These are phyloP conservation scores for Trichoderma gracile DNA, from an alignment of 2,329 filamentous ascomycete genomes.

Conservation along the genomic window DNA sequence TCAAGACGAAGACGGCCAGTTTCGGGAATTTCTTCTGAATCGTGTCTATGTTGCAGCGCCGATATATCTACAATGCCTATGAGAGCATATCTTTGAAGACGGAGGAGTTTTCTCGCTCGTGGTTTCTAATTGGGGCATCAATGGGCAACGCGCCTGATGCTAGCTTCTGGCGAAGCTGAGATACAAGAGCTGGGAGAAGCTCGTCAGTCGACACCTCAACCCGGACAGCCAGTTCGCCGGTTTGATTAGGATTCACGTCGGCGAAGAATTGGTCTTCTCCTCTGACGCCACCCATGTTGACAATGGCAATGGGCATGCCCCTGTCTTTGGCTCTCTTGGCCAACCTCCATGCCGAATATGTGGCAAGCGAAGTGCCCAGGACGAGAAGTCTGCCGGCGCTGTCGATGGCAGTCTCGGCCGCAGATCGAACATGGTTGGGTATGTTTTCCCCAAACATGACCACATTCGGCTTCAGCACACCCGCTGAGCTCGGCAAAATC, in stretches of 20 bases:
- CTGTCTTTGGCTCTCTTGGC: slow-evolving; percentile 80
- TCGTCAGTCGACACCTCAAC: slow-evolving; percentile 59
- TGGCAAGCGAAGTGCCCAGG: slow-evolving; percentile 86
- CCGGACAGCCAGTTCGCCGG: slow-evolving; percentile 55
- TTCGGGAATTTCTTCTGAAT: slow-evolving; percentile 55
- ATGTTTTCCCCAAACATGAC: slow-evolving; percentile 98
- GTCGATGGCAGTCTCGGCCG: slow-evolving; percentile 79
- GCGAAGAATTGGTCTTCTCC: slow-evolving; percentile 74
- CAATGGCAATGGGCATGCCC: slow-evolving; percentile 80
- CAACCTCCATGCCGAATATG: slow-evolving; percentile 91
- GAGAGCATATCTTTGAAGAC: slow-evolving; percentile 64
- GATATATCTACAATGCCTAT: slow-evolving; percentile 39
- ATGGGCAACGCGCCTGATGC: neutral
- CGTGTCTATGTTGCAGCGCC: slow-evolving; percentile 10
- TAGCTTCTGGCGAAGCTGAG: slow-evolving; percentile 46
- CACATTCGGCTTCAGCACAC: slow-evolving; percentile 88
- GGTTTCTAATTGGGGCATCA: neutral
- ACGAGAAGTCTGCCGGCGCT: slow-evolving; percentile 73
- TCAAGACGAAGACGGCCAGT: slow-evolving; percentile 35
- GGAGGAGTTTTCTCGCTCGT: slow-evolving; percentile 30
- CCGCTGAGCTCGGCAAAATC: slow-evolving; percentile 64
- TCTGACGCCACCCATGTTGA: slow-evolving; percentile 84
- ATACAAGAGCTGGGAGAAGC: slow-evolving; percentile 58
- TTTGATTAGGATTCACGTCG: slow-evolving; percentile 53
- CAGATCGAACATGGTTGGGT: slow-evolving; percentile 63